A percentile compares a stretch with the other conserved stretches of the same genome.
phyloP scores from a whole-genome alignment of 306 rosid genomes.

The Ceratonia siliqua region DNA sequence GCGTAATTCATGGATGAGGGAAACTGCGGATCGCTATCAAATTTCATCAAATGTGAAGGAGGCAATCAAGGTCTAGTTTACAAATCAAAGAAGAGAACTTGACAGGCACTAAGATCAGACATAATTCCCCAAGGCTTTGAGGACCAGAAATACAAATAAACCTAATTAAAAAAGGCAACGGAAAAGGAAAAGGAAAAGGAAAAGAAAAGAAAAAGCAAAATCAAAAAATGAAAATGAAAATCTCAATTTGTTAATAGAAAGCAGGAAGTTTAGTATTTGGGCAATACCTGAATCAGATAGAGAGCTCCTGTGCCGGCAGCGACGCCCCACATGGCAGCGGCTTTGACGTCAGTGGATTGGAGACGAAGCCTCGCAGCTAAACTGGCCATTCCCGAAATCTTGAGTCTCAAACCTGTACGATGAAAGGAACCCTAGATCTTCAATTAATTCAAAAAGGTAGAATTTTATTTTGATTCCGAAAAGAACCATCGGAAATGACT shows the following conservation, averaged over 20 bases:
- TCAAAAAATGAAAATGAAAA: not conserved
- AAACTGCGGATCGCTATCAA: conserved; percentile 25
- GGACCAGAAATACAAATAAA: not conserved
- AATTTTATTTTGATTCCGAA: conserved; percentile 2
- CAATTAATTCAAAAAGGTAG: conserved; percentile 16
- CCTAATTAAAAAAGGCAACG: not conserved
- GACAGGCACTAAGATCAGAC: not conserved
- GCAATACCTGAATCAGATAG: conserved; percentile 66
- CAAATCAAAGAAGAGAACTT: not conserved
- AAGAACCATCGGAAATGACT: not conserved
- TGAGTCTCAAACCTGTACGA: not conserved
- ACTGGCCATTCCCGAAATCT: conserved; percentile 51
- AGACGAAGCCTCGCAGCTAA: conserved; percentile 51
- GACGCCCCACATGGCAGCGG: conserved; percentile 89
- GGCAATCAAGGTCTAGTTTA: not conserved
- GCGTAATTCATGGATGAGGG: too few species aligned
- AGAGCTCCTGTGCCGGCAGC: conserved; percentile 66
- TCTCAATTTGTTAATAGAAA: not conserved
- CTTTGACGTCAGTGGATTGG: conserved; percentile 61
- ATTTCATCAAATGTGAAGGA: not conserved
- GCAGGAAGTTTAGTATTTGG: not conserved
- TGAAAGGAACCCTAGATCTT: conserved; percentile 40
- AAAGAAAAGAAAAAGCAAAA: not conserved
- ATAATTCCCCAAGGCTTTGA: not conserved
- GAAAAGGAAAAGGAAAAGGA: not conserved